Evolutionary conservation across 495 filamentous ascomycete species (phyloP).

Genomic region (Zalerion maritima): DNA sequence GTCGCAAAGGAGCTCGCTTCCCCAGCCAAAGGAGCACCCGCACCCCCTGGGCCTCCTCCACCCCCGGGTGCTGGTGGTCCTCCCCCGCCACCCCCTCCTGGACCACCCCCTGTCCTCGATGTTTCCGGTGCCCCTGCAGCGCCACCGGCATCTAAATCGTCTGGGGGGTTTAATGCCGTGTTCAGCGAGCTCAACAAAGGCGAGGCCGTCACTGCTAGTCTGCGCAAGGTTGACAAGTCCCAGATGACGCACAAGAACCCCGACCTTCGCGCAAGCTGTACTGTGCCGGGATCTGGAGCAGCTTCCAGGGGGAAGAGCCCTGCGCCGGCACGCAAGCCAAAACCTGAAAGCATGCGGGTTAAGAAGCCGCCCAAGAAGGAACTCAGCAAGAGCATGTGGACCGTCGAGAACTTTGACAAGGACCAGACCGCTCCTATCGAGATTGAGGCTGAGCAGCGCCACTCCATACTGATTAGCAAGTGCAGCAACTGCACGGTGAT

Average conservation of each 20-base stretch:
- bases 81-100: slow-evolving; percentile 67
- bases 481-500: slow-evolving; percentile 86
- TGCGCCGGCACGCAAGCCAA: slow-evolving; percentile 77
- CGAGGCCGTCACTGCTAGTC: slow-evolving; percentile 64
- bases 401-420: slow-evolving; percentile 84
- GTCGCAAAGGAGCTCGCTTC: slow-evolving; percentile 35
- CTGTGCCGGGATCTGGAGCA: slow-evolving; percentile 46
- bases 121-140: slow-evolving; percentile 22
- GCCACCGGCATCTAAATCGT: slow-evolving; percentile 12
- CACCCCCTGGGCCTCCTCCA: slow-evolving; percentile 26
- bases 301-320: slow-evolving; percentile 59
- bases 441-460: slow-evolving; percentile 62
- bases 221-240: slow-evolving; percentile 84
- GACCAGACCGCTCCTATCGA: slow-evolving; percentile 50
- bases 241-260: slow-evolving; percentile 99
- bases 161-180: slow-evolving; percentile 60
- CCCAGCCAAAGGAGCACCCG: slow-evolving; percentile 17
- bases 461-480: slow-evolving; percentile 81
- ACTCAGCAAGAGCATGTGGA: slow-evolving; percentile 91
- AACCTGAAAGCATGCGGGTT: slow-evolving; percentile 83
- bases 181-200: slow-evolving; percentile 87
- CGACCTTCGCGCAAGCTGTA: slow-evolving; percentile 57
- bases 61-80: slow-evolving; percentile 45
- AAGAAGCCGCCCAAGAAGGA: slow-evolving; percentile 90
- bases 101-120: slow-evolving; percentile 36